Percentiles rank a stretch among this genome's conserved stretches.
Evolutionary conservation across 306 rosid species (phyloP).

Genomic region (Trifolium fragiferum): DNA sequence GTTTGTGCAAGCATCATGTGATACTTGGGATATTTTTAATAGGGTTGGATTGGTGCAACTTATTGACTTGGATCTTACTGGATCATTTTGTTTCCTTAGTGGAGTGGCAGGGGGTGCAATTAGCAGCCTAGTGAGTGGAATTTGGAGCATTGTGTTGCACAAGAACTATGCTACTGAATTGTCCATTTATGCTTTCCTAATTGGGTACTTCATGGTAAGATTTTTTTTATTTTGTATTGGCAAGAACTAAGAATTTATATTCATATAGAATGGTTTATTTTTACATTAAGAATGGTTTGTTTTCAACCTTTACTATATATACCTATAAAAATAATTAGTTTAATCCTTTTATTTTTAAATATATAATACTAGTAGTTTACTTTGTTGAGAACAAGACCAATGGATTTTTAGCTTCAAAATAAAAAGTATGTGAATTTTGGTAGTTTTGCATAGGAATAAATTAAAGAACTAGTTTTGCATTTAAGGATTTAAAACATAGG

Average conservation of each 20-base stretch:
- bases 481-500: not conserved
- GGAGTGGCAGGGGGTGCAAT: conserved; percentile 64
- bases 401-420: not conserved
- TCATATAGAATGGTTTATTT: too few species aligned
- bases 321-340: too few species aligned
- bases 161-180: conserved; percentile 58
- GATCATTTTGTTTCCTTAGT: conserved; percentile 67
- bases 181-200: conserved; percentile 61
- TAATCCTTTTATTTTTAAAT: too few species aligned
- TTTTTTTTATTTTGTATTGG: too few species aligned
- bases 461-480: too few species aligned
- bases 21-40: conserved; percentile 57
- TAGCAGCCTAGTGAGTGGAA: conserved; percentile 60
- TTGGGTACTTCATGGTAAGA: conserved; percentile 76
- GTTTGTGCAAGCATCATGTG: conserved; percentile 62
- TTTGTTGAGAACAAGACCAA: not conserved
- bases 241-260: not conserved
- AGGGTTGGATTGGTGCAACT: conserved; percentile 47
- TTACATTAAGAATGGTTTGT: not conserved
- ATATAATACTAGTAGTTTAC: too few species aligned
- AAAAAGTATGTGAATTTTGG: not conserved
- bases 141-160: conserved; percentile 59
- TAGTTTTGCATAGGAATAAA: too few species aligned
- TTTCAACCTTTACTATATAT: not conserved
- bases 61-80: conserved; percentile 67